Conservation (phyloP, 208 protist genomes). For the Trypanosoma platydactyli region DNA sequence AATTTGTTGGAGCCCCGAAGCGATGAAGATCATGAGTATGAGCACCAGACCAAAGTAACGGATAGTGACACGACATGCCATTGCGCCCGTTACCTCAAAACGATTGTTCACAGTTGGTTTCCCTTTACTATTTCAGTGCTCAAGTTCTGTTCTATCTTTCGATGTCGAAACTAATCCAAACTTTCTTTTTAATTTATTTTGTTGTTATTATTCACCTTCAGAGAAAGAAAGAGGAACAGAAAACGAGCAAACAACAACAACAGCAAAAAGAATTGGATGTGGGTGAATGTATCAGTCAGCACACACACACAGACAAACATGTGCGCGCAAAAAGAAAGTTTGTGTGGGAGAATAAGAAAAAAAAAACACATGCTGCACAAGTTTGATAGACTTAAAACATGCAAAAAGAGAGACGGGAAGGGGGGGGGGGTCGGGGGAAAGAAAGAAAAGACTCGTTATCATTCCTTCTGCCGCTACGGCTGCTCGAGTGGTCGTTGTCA, state of each 20-base stretch:
- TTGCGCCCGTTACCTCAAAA: conserved; percentile 1
- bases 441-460: too few relatives aligned
- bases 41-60: conserved; percentile 69
- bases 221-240: neutral
- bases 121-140: too few relatives aligned
- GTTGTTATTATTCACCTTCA: conserved; percentile 6
- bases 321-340: too few relatives aligned
- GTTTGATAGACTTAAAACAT: neutral
- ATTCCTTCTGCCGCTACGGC: too few relatives aligned
- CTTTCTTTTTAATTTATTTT: conserved; percentile 2
- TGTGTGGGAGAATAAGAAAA: too few relatives aligned
- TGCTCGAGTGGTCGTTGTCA: too few relatives aligned
- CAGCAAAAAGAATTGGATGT: neutral
- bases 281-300: conserved; percentile 2
- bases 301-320: neutral
- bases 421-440: neutral
- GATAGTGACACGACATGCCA: conserved; percentile 42
- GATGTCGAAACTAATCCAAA: too few relatives aligned
- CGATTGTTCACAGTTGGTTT: too few relatives aligned
- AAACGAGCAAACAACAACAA: neutral
- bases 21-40: conserved; percentile 58
- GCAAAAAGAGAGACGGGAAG: conserved; percentile 17
- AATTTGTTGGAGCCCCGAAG: conserved; percentile 52
- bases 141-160: too few relatives aligned
- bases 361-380: too few relatives aligned